Conservation (phyloP, 768 basidiomycete genomes). For the Ramaria rubella region DNA sequence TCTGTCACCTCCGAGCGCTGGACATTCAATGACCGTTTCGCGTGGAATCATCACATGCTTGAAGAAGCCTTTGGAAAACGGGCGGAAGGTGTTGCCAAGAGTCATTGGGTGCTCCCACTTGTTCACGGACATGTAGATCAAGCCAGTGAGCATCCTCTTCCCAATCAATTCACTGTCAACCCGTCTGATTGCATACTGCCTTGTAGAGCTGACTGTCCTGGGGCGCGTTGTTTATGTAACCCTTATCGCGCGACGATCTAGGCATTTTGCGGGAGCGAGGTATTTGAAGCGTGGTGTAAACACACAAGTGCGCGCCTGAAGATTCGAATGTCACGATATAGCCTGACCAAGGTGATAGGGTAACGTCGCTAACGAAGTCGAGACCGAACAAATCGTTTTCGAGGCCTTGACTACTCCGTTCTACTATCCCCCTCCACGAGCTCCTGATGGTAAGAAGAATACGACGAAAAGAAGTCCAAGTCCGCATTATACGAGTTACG, state of each 20-base stretch:
- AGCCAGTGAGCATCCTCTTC: slow-evolving; percentile 65
- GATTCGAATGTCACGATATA: no score
- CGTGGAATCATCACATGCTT: slow-evolving; percentile 93
- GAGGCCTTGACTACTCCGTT: slow-evolving; percentile 87
- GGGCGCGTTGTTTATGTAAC: slow-evolving; percentile 89
- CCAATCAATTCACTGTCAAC: no score
- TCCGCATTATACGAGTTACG: slow-evolving; percentile 91
- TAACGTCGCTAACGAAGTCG: slow-evolving; percentile 97
- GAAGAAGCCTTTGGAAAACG: slow-evolving; percentile 53
- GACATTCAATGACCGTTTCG: slow-evolving; percentile 81
- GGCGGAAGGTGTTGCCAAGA: slow-evolving; percentile 36
- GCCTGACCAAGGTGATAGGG: slow-evolving; percentile 46
- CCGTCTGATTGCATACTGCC: no score
- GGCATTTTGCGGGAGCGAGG: slow-evolving; percentile 92
- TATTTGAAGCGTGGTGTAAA: slow-evolving; percentile 94
- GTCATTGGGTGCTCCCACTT: slow-evolving; percentile 84
- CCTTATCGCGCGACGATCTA: slow-evolving; percentile 88
- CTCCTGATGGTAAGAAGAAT: slow-evolving; percentile 25
- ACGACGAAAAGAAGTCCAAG: slow-evolving; percentile 44
- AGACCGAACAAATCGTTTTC: slow-evolving; percentile 95
- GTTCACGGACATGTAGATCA: slow-evolving; percentile 97
- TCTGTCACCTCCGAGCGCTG: slow-evolving; percentile 32
- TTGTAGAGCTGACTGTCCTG: slow-evolving; percentile 89
- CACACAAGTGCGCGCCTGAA: slow-evolving; percentile 57
- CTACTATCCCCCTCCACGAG: slow-evolving; percentile 54